Base-by-base conservation (phyloP, 805 yeast species). In the Hanseniaspora valbyensis region DNA sequence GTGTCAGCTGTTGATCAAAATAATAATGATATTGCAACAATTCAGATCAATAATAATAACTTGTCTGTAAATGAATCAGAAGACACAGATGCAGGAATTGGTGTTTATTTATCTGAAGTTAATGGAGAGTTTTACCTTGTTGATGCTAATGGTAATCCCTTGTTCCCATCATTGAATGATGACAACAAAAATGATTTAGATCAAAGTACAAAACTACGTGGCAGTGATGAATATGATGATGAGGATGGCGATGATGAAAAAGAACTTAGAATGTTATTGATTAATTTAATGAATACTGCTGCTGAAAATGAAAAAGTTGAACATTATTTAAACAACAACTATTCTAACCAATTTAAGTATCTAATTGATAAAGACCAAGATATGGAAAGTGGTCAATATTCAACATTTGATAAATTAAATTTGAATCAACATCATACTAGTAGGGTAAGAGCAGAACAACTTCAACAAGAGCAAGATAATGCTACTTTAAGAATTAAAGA, bases 91-190 rank as follows among this genome's bases (percentile, higher is more conserved):
- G 24, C 51, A n/a, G 51, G 51, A 10, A 48, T 48, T n/a, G 51
- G 51, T 30, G 51, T 45, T 18, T 50, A 49, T 33, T 34, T 49
- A 12, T 24, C 43, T 2, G 45, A 21, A 25, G 46, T 44, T n/a
- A 46, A 52, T 32, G 52, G 55, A 14, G 49, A 49, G 21, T 41
- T 52, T n/a, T 43, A 41, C 12, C 25, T 50, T 18, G 59, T 56
- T 25, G 60, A 57, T 43, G 54, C 54, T 1, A 38, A 46, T 13
- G 44, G 49, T 13, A 50, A 46, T 33, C 39, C 54, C 13, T 37
- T 56, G 25, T 52, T 57, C 24, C 52, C 54, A 25, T 58, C 59
- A 54, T 13, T 53, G 51, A 44, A 36, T 56, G 52, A 29, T 52
- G 16, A 44, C 51, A 10, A 26, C 30, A 40, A 37, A 18, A 32